A percentile compares a stretch with the other conserved stretches of the same genome.
Evolutionary conservation across 2,329 filamentous ascomycete genomes (phyloP).

Genomic region (Beauveria medogensis): DNA sequence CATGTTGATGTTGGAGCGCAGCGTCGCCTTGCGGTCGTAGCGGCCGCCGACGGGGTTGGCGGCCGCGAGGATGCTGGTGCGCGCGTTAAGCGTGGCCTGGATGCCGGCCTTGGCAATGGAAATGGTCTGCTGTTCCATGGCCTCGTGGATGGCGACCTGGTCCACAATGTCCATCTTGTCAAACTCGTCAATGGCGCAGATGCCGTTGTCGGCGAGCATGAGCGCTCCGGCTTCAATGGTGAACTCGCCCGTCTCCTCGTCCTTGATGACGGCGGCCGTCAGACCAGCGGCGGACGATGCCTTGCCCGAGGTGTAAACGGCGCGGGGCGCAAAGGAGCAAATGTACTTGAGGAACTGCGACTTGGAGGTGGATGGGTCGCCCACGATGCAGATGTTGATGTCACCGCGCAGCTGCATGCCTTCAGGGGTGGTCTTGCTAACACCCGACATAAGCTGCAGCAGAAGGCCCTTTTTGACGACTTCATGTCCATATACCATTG

Average conservation of each 20-base stretch:
- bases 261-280: conserved; percentile 93
- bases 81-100: conserved; percentile 91
- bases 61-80: conserved; percentile 89
- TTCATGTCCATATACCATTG: conserved; percentile 94
- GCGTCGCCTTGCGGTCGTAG: conserved; percentile 93
- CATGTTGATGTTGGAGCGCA: conserved; percentile 97
- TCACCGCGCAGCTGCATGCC: conserved; percentile 94
- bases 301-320: conserved; percentile 96
- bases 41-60: conserved; percentile 92
- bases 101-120: conserved; percentile 98
- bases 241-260: conserved; percentile 97
- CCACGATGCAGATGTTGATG: conserved; percentile 97
- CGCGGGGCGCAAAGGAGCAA: conserved; percentile 90
- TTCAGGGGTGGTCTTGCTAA: conserved; percentile 84
- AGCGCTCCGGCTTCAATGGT: conserved; percentile 97
- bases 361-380: conserved; percentile 93
- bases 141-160: conserved; percentile 98
- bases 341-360: conserved; percentile 98
- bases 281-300: conserved; percentile 95
- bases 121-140: conserved; percentile 99
- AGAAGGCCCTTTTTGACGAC: conserved; percentile 96
- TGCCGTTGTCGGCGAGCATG: conserved; percentile 94
- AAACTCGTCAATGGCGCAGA: conserved; percentile 97
- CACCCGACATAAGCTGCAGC: conserved; percentile 91
- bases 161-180: conserved; percentile 99